Evolutionary conservation across 2,329 filamentous ascomycete species (phyloP).

Genomic region (Ophioceras dolichostomum): DNA sequence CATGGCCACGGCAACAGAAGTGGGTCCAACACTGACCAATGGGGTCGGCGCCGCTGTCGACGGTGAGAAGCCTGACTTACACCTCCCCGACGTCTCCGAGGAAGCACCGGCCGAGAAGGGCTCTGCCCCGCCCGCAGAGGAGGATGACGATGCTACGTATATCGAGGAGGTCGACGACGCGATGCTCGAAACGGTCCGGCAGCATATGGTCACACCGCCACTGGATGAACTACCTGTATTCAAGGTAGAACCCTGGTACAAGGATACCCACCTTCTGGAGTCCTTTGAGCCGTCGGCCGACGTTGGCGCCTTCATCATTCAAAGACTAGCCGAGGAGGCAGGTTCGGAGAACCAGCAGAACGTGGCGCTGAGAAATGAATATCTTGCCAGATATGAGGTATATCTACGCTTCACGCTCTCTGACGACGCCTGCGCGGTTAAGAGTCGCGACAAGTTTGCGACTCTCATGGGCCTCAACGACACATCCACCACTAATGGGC

Average conservation of each 20-base stretch:
- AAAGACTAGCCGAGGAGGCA: slow-evolving; percentile 29
- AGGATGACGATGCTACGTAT: slow-evolving; percentile 41
- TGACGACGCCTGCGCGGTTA: slow-evolving; percentile 38
- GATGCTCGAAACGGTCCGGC: slow-evolving; percentile 34
- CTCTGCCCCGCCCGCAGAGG: slow-evolving; percentile 34
- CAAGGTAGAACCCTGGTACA: slow-evolving; percentile 31
- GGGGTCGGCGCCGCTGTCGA: slow-evolving; percentile 12
- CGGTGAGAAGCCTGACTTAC: slow-evolving; percentile 4
- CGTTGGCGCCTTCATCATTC: slow-evolving; percentile 32
- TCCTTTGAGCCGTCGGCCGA: slow-evolving; percentile 24
- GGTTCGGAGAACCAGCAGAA: slow-evolving; percentile 24
- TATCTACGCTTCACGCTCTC: slow-evolving; percentile 46
- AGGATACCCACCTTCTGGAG: slow-evolving; percentile 31
- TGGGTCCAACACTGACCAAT: slow-evolving; percentile 1
- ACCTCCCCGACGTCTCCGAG: not conserved
- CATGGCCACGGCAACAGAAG: slow-evolving; percentile 3
- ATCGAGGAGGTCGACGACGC: slow-evolving; percentile 39
- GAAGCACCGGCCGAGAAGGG: slow-evolving; percentile 16
- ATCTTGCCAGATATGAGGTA: slow-evolving; percentile 32
- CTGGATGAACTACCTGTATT: slow-evolving; percentile 39
- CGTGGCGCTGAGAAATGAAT: slow-evolving; percentile 24
- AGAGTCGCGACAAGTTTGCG: slow-evolving; percentile 42
- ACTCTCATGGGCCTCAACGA: slow-evolving; percentile 20
- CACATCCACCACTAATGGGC: slow-evolving; percentile 15
- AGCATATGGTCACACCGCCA: slow-evolving; percentile 41